These are phyloP conservation scores for Lentinula sp. DNA, from an alignment of 768 basidiomycete genomes.

Conservation along the genomic window DNA sequence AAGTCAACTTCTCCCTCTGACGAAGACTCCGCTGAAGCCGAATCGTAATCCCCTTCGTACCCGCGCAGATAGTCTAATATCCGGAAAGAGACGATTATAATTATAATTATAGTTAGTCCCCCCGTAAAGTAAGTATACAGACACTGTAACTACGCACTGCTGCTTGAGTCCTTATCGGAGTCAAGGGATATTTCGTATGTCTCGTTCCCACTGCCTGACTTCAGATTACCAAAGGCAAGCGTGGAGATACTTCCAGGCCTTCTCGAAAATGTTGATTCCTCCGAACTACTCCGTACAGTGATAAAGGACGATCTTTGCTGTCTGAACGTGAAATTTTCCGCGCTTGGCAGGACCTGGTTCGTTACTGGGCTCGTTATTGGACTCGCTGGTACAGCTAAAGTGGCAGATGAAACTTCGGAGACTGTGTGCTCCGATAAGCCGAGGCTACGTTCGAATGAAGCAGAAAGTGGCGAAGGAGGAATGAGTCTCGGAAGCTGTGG, in stretches of 20 bases:
- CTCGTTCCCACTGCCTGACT: not conserved
- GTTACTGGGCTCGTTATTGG: not conserved
- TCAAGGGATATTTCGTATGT: not conserved
- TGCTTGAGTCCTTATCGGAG: conserved; percentile 4
- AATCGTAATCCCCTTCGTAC: conserved; percentile 2
- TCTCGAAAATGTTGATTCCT: not conserved
- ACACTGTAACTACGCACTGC: conserved; percentile 1
- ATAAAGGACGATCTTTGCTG: not conserved
- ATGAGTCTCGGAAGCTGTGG: conserved; percentile 1
- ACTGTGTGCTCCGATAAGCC: not conserved
- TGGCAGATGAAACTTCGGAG: not conserved
- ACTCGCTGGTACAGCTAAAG: not conserved
- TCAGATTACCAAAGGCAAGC: not conserved
- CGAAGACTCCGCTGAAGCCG: not conserved
- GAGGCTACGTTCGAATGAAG: not conserved
- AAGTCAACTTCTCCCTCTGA: not conserved
- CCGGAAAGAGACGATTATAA: not conserved
- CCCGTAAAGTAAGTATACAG: not conserved
- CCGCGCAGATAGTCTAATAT: not conserved
- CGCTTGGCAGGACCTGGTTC: not conserved
- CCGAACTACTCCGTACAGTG: not conserved
- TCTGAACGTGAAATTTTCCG: not conserved
- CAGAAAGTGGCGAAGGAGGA: conserved; percentile 1
- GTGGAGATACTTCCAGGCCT: not conserved
- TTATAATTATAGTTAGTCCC: not conserved